A percentile compares a stretch with the other conserved stretches of the same genome.
Conservation (phyloP, 2,329 filamentous ascomycete species). For the Aspergillus awamori region DNA sequence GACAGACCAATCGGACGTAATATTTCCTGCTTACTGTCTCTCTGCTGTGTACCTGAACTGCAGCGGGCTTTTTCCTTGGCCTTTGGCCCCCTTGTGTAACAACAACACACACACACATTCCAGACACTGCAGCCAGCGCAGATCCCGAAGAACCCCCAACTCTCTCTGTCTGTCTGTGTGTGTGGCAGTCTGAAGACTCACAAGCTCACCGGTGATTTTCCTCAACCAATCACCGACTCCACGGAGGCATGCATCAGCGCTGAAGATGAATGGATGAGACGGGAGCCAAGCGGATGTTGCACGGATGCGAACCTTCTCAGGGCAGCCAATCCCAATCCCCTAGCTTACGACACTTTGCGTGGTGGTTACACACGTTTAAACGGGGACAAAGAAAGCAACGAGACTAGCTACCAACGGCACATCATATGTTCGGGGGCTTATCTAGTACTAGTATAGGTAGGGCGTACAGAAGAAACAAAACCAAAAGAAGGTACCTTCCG, state of each 20-base stretch:
- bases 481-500: background rate
- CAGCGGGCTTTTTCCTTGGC: background rate
- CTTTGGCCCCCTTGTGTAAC: background rate
- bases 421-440: background rate
- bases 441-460: background rate
- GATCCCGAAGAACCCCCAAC: background rate
- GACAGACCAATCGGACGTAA: background rate
- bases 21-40: background rate
- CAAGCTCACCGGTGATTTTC: background rate
- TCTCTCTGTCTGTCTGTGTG: no score
- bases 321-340: slow-evolving; percentile 2
- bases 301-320: slow-evolving; percentile 5
- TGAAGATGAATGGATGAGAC: background rate
- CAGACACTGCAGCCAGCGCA: slow-evolving; percentile 1
- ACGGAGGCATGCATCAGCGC: background rate
- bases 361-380: background rate
- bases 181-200: background rate
- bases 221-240: background rate
- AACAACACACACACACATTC: slow-evolving; percentile 1
- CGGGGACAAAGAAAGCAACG: background rate
- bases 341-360: background rate
- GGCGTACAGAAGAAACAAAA: background rate
- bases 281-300: slow-evolving; percentile 4
- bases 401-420: background rate
- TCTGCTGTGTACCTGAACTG: slow-evolving; percentile 9